phyloP scores from a whole-genome alignment of 202 grass and related monocot genomes.

The Schoenoplectus triqueter region DNA sequence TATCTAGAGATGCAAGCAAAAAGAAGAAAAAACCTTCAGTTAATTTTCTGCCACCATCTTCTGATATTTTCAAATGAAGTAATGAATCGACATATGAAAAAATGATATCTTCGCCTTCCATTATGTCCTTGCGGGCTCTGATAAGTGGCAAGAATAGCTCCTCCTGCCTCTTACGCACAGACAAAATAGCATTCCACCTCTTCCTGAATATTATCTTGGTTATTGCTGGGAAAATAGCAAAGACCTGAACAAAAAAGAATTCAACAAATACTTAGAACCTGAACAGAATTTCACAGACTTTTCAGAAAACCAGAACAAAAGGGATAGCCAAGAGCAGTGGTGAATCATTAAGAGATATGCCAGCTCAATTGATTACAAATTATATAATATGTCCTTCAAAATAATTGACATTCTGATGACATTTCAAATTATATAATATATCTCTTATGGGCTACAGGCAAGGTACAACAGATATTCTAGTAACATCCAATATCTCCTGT shows the following conservation, averaged over 20 bases:
- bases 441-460: no score
- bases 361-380: no score
- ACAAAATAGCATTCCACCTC: slow-evolving; percentile 50
- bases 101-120: background rate
- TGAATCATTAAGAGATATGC: no score
- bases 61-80: slow-evolving; percentile 27
- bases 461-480: no score
- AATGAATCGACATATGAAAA: slow-evolving; percentile 51
- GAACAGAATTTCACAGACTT: slow-evolving; percentile 8
- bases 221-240: slow-evolving; percentile 50
- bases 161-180: slow-evolving; percentile 29
- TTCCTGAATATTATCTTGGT: slow-evolving; percentile 63
- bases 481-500: no score
- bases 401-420: no score
- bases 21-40: slow-evolving; percentile 29
- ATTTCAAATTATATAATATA: no score
- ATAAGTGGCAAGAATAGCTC: slow-evolving; percentile 48
- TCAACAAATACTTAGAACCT: background rate
- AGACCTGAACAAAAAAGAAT: slow-evolving; percentile 48
- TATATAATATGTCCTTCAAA: no score
- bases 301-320: background rate
- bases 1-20: background rate
- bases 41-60: slow-evolving; percentile 35
- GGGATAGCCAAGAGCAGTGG: no score
- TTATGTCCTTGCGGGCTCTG: background rate